Base-by-base conservation (phyloP, 306 rosid genomes). In the Oemleria cerasiformis region DNA sequence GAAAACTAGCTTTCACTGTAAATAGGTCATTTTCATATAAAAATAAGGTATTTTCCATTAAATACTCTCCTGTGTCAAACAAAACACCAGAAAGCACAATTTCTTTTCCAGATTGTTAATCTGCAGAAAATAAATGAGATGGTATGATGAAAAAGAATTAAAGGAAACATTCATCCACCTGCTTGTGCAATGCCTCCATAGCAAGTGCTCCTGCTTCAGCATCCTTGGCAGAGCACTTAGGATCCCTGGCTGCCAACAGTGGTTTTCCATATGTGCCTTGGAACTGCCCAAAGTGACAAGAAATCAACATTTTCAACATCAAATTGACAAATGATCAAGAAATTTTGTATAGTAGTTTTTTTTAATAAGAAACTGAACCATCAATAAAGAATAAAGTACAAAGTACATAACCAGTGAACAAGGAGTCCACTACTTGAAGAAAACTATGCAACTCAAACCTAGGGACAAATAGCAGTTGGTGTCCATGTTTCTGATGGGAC, bases 131-230 rank as follows among this genome's bases (percentile, higher is more conserved):
- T 16, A 17, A 36, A 16, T n/a, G 8, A n/a, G 63, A 55, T 59
- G 44, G 65, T 16, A 61, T 39, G n/a, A 23, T 41, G 50, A 56
- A 7, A 69, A 47, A 19, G 9, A 5, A 53, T 41, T 20, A 17
- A 57, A 43, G 43, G 63, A 75, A 43, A 67, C 13, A 71, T 67
- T 40, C 67, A 21, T 49, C 75, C 43, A 94, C 98, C 98, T 94
- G 98, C 88, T 91, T 94, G 84, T 94, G 98, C 85, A 94, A 75
- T 65, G 97, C 97, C 70, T 94, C 98, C 98, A 94, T 94, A 19
- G 98, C 98, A 60, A 94, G 98, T 58, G 88, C 97, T 64, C 98
- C 98, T 25, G 96, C 97, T 86, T 94, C 98, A 63, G 98, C 98
- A 79, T 94, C 98, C 86, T 87, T 94, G 50, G 98, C 92, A 67